These are phyloP conservation scores for Mollisia scopiformis DNA, from an alignment of 2,329 filamentous ascomycete species.

Conservation along the genomic window DNA sequence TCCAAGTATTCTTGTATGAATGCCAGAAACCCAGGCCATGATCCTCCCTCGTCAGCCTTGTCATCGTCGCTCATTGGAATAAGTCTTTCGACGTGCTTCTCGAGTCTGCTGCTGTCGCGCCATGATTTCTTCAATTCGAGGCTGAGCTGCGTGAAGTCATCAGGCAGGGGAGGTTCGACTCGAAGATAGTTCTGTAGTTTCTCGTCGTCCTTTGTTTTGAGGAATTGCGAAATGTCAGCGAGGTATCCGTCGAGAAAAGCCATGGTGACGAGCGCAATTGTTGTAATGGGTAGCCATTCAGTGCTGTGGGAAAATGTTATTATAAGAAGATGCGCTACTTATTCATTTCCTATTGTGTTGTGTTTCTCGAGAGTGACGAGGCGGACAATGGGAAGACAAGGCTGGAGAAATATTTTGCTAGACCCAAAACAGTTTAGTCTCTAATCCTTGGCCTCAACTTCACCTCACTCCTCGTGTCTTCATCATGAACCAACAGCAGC, in stretches of 20 bases:
- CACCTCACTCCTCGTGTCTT: no score
- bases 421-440: neutral
- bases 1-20: conserved; percentile 82
- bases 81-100: conserved; percentile 63
- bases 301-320: neutral
- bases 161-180: conserved; percentile 72
- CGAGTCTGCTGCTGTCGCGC: conserved; percentile 53
- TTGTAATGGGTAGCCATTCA: neutral
- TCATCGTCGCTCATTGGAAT: conserved; percentile 69
- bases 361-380: neutral
- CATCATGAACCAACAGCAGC: neutral
- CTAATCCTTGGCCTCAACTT: no score
- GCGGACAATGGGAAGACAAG: neutral
- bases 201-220: conserved; percentile 65
- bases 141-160: conserved; percentile 69
- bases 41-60: conserved; percentile 63
- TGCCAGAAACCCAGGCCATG: conserved; percentile 76
- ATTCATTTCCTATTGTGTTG: neutral
- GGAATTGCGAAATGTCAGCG: conserved; percentile 60
- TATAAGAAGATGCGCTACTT: neutral
- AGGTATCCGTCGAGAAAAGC: conserved; percentile 72
- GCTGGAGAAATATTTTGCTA: neutral
- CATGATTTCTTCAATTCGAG: conserved; percentile 66
- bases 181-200: conserved; percentile 71
- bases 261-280: conserved; percentile 44